These are phyloP conservation scores for sorghum (Sorghum bicolor) DNA, from an alignment of 176 grass and related monocot genomes.

Conservation along the genomic window Sorghum_bicolor_NCBIv3 NC_012879.2:54570001-54570500, in stretches of 20 bases:
- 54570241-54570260: conserved; percentile 50
- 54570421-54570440: conserved; percentile 40
- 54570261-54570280: conserved; percentile 21
- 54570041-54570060: conserved; percentile 54
- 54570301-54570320: not conserved
- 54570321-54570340: not conserved
- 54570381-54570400: conserved; percentile 22
- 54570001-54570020: conserved; percentile 57
- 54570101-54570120: not conserved
- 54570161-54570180: conserved; percentile 84
- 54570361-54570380: not conserved
- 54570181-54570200: conserved; percentile 87
- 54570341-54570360: conserved; percentile 12
- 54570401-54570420: conserved; percentile 56
- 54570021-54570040: conserved; percentile 57
- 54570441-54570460: too few relatives aligned
- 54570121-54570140: not conserved
- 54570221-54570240: conserved; percentile 77
- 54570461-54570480: conserved; percentile 71
- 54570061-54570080: not conserved
- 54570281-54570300: not conserved
- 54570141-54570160: conserved; percentile 42
- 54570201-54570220: conserved; percentile 73
- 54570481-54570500: conserved; percentile 29
- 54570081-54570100: not conserved